Conservation (phyloP, 1,284 basidiomycete genomes). For the Austroboletus niveus region DNA sequence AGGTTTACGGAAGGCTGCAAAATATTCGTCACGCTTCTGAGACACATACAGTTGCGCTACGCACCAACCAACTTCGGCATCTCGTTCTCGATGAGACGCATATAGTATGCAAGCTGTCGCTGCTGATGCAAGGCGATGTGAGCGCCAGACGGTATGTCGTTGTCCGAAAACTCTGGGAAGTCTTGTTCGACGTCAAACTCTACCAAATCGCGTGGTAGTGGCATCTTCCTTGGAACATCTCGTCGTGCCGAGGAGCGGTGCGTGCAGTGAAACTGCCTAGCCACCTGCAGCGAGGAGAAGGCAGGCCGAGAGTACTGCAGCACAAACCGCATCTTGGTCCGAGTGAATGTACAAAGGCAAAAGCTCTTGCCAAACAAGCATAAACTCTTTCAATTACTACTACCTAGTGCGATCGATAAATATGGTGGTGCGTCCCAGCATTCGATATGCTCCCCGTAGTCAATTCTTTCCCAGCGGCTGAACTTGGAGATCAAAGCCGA, state of each 20-base stretch:
- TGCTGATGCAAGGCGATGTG: slow-evolving; percentile 70
- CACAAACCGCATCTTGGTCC: slow-evolving; percentile 18
- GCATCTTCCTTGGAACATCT: slow-evolving; percentile 29
- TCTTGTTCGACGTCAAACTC: slow-evolving; percentile 31
- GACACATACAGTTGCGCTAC: slow-evolving; percentile 27
- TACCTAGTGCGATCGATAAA: background rate
- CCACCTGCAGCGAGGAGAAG: slow-evolving; percentile 6
- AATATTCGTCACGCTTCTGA: slow-evolving; percentile 12
- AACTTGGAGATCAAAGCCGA: slow-evolving; percentile 73
- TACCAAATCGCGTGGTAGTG: slow-evolving; percentile 29
- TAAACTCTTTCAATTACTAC: slow-evolving; percentile 25
- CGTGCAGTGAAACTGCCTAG: slow-evolving; percentile 25
- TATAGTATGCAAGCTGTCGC: slow-evolving; percentile 66
- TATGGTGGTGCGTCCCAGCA: slow-evolving; percentile 42
- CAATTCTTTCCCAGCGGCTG: slow-evolving; percentile 41
- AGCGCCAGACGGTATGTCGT: slow-evolving; percentile 66
- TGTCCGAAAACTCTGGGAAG: slow-evolving; percentile 42
- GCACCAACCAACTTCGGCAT: slow-evolving; percentile 78
- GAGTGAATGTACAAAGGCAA: background rate
- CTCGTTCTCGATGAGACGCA: slow-evolving; percentile 83
- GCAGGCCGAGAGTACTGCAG: slow-evolving; percentile 12
- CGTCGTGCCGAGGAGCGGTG: slow-evolving; percentile 13
- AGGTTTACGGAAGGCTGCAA: slow-evolving; percentile 69
- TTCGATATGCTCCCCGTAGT: background rate
- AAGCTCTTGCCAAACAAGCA: slow-evolving; percentile 22